Percentiles rank a stretch among this genome's conserved stretches.
These are phyloP conservation scores for Gymnopus androsaceus DNA, from an alignment of 1,284 basidiomycete species.

Conservation along the genomic window DNA sequence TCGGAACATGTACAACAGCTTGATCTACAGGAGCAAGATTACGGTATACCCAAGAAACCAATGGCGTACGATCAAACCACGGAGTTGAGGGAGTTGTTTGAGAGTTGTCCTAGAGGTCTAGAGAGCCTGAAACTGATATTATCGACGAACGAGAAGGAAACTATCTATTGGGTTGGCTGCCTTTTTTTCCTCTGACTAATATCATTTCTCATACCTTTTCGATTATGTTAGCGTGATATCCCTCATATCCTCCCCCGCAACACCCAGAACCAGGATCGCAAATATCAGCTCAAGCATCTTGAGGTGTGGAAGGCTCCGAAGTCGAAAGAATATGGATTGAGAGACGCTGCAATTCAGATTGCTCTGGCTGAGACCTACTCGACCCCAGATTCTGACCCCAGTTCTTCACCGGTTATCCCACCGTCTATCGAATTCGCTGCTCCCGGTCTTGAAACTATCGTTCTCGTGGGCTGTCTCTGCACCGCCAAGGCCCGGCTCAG, in stretches of 20 bases:
- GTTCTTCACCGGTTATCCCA: too few relatives aligned
- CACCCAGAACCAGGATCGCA: too few relatives aligned
- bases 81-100: not conserved
- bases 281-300: not conserved
- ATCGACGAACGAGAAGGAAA: slow-evolving; percentile 14
- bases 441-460: not conserved
- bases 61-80: not conserved
- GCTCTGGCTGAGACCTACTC: not conserved
- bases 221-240: not conserved
- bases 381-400: not conserved
- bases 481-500: too few relatives aligned
- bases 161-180: not conserved
- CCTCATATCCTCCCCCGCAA: not conserved
- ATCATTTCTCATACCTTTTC: not conserved
- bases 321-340: not conserved
- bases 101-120: not conserved
- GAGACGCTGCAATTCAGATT: too few relatives aligned
- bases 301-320: not conserved
- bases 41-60: not conserved
- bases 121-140: slow-evolving; percentile 8
- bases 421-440: too few relatives aligned
- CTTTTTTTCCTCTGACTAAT: not conserved
- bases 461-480: not conserved
- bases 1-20: too few relatives aligned
- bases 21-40: not conserved